Base-by-base conservation (phyloP, 768 basidiomycete species). In the Tulasnella sp. region DNA sequence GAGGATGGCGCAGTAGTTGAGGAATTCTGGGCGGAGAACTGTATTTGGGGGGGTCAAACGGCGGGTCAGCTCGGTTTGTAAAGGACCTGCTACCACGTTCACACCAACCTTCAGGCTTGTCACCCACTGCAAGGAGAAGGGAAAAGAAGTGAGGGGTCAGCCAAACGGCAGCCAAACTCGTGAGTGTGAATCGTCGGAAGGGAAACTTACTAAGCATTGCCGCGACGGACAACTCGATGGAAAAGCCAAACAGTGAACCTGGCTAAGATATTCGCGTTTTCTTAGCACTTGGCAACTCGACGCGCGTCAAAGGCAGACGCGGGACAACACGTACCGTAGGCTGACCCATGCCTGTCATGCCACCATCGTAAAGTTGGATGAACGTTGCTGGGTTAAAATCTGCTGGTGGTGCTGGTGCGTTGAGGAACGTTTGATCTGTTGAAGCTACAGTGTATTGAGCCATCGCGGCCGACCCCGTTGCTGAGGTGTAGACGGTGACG, bases 161-260 rank as follows among this genome's bases (percentile, higher is more conserved):
- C 31, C 7, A 69, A 69, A 14, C n/a, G 31, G 60, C 42, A 40
- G 37, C 3, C 54, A 42, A 42, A 60, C 9, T 41, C 16, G 20
- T 16, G 28, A 22, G 12, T n/a, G 31, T n/a, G n/a, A n/a, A n/a
- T 3, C 46, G 37, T 37, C n/a, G n/a, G 58, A 79, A 54, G 54
- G n/a, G 12, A n/a, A 22, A 88, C 90, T 81, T 72, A 87, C 85
- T 82, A 74, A 89, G 85, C 84, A 90, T 89, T 80, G 89, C 89
- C 5, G 89, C 88, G 16, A 92, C 90, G 28, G 90, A 91, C 86
- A 92, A 88, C 85, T 93, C 92, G 42, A 93, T 87, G 0, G 89
- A 89, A 81, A 92, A 92, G 0, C 92, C 92, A 75, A 91, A 84
- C 40, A 89, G 89, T 18, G 90, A 88, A 24, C 91, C 92, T 18